A percentile compares a stretch with the other conserved stretches of the same genome.
phyloP scores from a whole-genome alignment of 2,329 filamentous ascomycete species.

The Epichloe sylvatica region DNA sequence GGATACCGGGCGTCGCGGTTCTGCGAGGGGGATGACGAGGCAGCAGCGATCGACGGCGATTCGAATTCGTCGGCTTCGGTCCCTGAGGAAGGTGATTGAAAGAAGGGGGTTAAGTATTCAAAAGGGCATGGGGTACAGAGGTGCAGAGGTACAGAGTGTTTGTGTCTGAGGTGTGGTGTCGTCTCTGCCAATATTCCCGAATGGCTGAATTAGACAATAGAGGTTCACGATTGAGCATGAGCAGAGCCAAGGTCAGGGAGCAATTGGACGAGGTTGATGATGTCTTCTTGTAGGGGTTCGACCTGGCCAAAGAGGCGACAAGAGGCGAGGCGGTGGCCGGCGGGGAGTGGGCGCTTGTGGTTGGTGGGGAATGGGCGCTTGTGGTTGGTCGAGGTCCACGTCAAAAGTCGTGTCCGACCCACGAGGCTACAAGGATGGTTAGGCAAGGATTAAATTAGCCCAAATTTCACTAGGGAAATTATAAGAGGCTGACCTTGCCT shows the following conservation, averaged over 20 bases:
- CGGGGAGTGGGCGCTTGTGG: background rate
- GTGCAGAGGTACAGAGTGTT: too few relatives aligned
- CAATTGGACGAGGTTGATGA: conserved; percentile 4
- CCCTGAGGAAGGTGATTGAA: background rate
- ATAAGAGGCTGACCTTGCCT: too few relatives aligned
- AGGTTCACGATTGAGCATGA: background rate
- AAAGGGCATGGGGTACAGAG: background rate
- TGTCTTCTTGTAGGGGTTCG: background rate
- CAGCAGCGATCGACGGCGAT: background rate
- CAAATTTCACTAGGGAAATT: too few relatives aligned
- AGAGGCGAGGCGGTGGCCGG: conserved; percentile 4
- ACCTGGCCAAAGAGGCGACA: conserved; percentile 6
- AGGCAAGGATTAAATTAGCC: too few relatives aligned
- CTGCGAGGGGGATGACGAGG: background rate
- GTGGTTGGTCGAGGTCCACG: background rate
- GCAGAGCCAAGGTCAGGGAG: background rate
- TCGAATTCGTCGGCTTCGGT: background rate
- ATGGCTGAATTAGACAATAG: background rate
- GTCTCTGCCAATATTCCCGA: background rate
- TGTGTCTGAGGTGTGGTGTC: too few relatives aligned
- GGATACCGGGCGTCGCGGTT: conserved; percentile 8
- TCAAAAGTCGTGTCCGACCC: too few relatives aligned
- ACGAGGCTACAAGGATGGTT: too few relatives aligned
- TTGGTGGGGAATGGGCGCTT: background rate
- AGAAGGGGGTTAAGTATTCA: background rate